phyloP scores from a whole-genome alignment of 169 alveolate species.

The Neospora caninum region DNA sequence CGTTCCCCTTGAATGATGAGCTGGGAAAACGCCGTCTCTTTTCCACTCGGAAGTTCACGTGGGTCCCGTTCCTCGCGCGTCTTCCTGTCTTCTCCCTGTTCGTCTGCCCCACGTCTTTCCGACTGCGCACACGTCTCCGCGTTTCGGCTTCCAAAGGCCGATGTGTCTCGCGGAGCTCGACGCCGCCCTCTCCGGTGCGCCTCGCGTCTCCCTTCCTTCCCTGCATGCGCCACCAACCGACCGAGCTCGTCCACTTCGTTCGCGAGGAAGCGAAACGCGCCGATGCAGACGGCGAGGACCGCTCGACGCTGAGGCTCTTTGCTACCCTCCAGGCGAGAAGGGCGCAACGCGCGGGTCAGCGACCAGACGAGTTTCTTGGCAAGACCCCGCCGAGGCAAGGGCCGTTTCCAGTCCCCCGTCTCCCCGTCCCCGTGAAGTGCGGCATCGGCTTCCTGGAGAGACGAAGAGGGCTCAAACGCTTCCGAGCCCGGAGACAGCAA shows the following conservation, averaged over 20 bases:
- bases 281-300: background rate
- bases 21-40: background rate
- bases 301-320: background rate
- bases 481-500: background rate
- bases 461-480: background rate
- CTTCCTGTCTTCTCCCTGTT: background rate
- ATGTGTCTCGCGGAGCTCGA: background rate
- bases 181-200: background rate
- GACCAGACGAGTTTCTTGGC: background rate
- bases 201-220: no score
- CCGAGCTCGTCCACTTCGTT: background rate
- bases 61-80: background rate
- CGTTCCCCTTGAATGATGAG: background rate
- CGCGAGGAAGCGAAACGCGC: background rate
- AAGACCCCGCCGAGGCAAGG: background rate
- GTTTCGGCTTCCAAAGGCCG: background rate
- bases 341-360: background rate
- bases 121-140: background rate
- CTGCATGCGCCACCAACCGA: no score
- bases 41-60: background rate
- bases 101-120: background rate
- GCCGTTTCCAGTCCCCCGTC: no score
- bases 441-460: no score
- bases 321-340: background rate
- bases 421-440: no score